Evolutionary conservation across 495 filamentous ascomycete species (phyloP).

Genomic region (Annulohypoxylon moriforme): DNA sequence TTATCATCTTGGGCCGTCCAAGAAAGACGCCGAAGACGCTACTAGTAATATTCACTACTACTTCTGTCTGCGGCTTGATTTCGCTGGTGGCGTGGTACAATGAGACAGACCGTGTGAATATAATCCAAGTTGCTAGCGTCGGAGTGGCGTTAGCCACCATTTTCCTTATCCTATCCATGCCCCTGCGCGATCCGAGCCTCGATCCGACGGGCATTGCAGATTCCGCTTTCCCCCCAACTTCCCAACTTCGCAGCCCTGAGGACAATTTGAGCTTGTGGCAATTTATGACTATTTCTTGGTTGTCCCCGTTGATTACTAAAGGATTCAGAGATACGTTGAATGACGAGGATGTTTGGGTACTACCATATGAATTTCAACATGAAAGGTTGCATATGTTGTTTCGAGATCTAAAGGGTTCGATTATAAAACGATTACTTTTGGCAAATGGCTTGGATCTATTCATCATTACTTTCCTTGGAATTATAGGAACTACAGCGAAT

Average conservation of each 20-base stretch:
- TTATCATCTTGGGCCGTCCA: slow-evolving; percentile 63
- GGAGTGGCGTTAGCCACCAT: slow-evolving; percentile 58
- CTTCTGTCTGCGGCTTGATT: slow-evolving; percentile 51
- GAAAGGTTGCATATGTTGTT: slow-evolving; percentile 75
- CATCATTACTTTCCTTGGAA: slow-evolving; percentile 69
- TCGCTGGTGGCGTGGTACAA: slow-evolving; percentile 49
- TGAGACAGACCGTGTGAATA: slow-evolving; percentile 45
- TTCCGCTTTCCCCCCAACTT: slow-evolving; percentile 67
- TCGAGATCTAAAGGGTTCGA: slow-evolving; percentile 75
- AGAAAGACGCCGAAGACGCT: slow-evolving; percentile 57
- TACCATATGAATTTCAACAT: slow-evolving; percentile 83
- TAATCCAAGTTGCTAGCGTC: slow-evolving; percentile 57
- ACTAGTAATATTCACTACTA: slow-evolving; percentile 51
- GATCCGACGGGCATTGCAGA: slow-evolving; percentile 69
- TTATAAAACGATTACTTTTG: slow-evolving; percentile 71
- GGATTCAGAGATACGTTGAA: slow-evolving; percentile 72
- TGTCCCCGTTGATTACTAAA: slow-evolving; percentile 74
- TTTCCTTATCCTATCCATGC: slow-evolving; percentile 73
- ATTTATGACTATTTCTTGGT: slow-evolving; percentile 85
- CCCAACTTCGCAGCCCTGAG: slow-evolving; percentile 78
- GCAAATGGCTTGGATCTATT: slow-evolving; percentile 82
- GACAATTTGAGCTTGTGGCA: slow-evolving; percentile 83
- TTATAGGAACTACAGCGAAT: slow-evolving; percentile 71
- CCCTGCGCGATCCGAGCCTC: slow-evolving; percentile 71
- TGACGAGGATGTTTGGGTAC: slow-evolving; percentile 81